Conservation (phyloP, 1,139 yeast species). For the Hyphopichia khmerensis region DNA sequence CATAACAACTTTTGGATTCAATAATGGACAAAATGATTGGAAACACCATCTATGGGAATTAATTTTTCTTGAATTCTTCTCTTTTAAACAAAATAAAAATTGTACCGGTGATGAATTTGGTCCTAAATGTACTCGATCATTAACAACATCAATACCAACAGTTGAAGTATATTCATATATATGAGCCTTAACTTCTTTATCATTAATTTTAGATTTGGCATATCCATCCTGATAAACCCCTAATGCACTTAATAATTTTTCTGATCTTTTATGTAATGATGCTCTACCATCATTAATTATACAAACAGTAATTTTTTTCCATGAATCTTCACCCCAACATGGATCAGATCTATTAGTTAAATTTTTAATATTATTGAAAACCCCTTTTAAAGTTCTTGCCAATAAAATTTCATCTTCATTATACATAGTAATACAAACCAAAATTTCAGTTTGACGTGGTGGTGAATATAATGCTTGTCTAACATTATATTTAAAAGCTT, state of each 20-base stretch:
- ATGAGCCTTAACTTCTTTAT: constrained; percentile 67
- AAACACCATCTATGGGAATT: constrained; percentile 86
- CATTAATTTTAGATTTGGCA: constrained; percentile 76
- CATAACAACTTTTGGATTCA: constrained; percentile 69
- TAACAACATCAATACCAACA: constrained; percentile 68
- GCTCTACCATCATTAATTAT: constrained; percentile 79
- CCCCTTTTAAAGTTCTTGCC: constrained; percentile 74
- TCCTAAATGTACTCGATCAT: constrained; percentile 52
- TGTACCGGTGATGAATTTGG: constrained; percentile 70
- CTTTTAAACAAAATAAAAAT: constrained; percentile 74
- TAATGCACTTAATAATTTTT: constrained; percentile 64
- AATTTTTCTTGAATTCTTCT: constrained; percentile 70
- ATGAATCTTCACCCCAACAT: constrained; percentile 76
- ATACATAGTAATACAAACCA: constrained; percentile 77
- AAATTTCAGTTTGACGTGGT: constrained; percentile 68
- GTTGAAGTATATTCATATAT: constrained; percentile 79
- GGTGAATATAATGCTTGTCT: constrained; percentile 67
- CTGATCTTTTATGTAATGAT: constrained; percentile 64
- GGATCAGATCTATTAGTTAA: constrained; percentile 57
- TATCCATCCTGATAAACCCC: constrained; percentile 83
- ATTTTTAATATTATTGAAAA: constrained; percentile 69
- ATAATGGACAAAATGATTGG: constrained; percentile 72
- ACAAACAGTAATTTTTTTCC: constrained; percentile 77
- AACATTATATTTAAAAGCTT: constrained; percentile 55
- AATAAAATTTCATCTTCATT: constrained; percentile 74